Conservation (phyloP, 805 yeast genomes). For the Pichia thaimueangensis region DNA sequence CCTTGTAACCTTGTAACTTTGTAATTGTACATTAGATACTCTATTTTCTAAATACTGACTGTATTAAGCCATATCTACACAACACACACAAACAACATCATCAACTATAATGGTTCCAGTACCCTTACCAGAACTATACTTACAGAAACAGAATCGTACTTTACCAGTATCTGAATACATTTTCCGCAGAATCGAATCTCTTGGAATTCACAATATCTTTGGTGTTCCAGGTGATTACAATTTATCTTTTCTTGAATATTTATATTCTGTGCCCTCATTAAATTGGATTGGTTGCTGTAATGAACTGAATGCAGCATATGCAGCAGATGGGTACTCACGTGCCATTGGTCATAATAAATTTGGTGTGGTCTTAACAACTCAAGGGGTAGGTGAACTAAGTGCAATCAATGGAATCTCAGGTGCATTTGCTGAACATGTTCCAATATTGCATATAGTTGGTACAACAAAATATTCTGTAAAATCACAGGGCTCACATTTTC, state of each 20-base stretch:
- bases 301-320: constrained; percentile 83
- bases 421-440: constrained; percentile 74
- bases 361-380: constrained; percentile 66
- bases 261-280: constrained; percentile 43
- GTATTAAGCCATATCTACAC: too few species aligned
- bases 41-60: too few species aligned
- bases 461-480: constrained; percentile 43
- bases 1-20: too few species aligned
- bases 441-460: constrained; percentile 81
- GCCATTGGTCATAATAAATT: constrained; percentile 39
- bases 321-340: constrained; percentile 86
- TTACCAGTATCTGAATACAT: constrained; percentile 59
- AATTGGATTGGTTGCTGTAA: constrained; percentile 83
- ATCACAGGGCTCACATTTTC: constrained; percentile 32
- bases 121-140: constrained; percentile 5
- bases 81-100: not conserved
- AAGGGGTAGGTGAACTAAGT: constrained; percentile 85
- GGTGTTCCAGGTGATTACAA: constrained; percentile 83
- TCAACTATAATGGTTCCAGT: constrained; percentile 20
- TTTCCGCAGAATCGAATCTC: constrained; percentile 49
- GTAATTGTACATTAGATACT: too few species aligned
- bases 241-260: constrained; percentile 58
- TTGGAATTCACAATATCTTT: constrained; percentile 55
- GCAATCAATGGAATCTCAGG: constrained; percentile 82
- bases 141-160: not conserved